Conservation (phyloP, 2,329 filamentous ascomycete genomes). For the Trichoderma brevicompactum region DNA sequence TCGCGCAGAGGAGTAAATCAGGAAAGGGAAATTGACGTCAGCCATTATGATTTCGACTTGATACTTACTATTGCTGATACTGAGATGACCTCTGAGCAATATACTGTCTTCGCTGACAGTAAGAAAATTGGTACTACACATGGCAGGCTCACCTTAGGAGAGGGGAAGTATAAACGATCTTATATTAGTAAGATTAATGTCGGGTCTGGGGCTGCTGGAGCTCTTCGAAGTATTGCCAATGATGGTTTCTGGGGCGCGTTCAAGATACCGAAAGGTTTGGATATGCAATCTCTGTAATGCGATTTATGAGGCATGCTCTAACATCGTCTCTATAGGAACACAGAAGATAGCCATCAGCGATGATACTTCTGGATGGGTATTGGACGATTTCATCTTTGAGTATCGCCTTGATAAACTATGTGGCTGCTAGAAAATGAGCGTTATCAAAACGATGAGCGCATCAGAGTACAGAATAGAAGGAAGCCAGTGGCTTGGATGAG, state of each 20-base stretch:
- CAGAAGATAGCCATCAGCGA: neutral
- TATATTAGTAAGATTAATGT: conserved; percentile 1
- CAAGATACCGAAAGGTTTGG: conserved; percentile 14
- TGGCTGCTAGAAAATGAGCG: neutral
- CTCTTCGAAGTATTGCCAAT: conserved; percentile 12
- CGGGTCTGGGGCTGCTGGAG: conserved; percentile 8
- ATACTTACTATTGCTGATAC: conserved; percentile 16
- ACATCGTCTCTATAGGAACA: neutral
- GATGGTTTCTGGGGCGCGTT: conserved; percentile 22
- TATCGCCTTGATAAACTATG: conserved; percentile 13
- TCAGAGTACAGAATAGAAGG: too few relatives aligned
- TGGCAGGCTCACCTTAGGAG: conserved; percentile 11
- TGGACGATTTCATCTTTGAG: conserved; percentile 11
- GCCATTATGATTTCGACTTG: neutral
- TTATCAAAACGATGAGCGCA: neutral
- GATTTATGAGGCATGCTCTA: neutral
- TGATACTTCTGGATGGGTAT: neutral
- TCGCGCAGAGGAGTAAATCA: neutral
- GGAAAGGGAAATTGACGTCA: conserved; percentile 2
- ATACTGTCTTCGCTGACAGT: conserved; percentile 2
- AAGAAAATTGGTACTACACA: conserved; percentile 9
- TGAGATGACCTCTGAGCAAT: conserved; percentile 11
- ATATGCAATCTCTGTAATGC: neutral
- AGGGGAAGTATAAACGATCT: neutral
- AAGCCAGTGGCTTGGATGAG: neutral